These are phyloP conservation scores for Microstegium vimineum DNA, from an alignment of 176 grass and related monocot genomes.

Conservation along the genomic window DNA sequence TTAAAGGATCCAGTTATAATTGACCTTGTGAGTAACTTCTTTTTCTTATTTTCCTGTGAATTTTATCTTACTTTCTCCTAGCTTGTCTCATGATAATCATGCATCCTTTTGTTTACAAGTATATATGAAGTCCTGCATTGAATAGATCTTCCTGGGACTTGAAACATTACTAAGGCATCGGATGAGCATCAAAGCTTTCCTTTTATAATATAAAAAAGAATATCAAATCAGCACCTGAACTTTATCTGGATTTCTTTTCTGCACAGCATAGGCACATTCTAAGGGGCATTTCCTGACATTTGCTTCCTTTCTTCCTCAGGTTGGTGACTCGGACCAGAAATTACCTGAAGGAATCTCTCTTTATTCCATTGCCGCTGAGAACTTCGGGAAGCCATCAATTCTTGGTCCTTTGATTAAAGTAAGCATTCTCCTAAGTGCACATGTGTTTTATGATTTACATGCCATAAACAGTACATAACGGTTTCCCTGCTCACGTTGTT, in stretches of 20 bases:
- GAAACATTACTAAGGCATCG: background rate
- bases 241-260: background rate
- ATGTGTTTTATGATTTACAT: conserved; percentile 3
- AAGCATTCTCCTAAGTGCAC: conserved; percentile 21
- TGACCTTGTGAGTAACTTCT: conserved; percentile 35
- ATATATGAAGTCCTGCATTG: background rate
- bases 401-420: conserved; percentile 88
- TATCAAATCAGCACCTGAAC: background rate
- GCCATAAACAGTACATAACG: background rate
- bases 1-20: too few relatives aligned
- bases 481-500: conserved; percentile 6
- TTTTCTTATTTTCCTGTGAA: background rate
- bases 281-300: conserved; percentile 9
- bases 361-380: conserved; percentile 79
- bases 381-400: conserved; percentile 72
- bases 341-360: conserved; percentile 91
- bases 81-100: background rate
- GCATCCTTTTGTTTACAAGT: background rate
- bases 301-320: conserved; percentile 43
- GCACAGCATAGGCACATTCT: background rate
- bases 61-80: background rate
- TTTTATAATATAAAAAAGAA: background rate
- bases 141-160: background rate
- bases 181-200: background rate
- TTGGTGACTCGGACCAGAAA: conserved; percentile 93